phyloP scores from a whole-genome alignment of 2,329 filamentous ascomycete species.

The Ceratocystis huliohia region DNA sequence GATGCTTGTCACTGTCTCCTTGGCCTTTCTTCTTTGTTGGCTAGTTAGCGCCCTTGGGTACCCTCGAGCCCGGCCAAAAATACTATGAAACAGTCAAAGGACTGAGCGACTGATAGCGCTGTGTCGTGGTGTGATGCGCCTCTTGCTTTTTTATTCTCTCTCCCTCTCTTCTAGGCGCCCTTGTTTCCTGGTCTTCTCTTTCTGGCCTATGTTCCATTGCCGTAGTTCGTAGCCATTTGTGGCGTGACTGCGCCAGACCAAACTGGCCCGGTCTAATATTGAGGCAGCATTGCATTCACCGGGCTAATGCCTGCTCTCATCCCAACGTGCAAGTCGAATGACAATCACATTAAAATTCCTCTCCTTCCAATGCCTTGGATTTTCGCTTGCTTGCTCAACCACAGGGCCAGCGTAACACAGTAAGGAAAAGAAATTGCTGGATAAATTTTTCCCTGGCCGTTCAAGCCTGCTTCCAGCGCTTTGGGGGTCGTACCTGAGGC shows the following conservation, averaged over 20 bases:
- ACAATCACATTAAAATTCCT: slow-evolving; percentile 6
- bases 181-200: neutral
- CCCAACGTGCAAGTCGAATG: slow-evolving; percentile 2
- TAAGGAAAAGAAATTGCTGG: neutral
- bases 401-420: slow-evolving; percentile 4
- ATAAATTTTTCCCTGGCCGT: neutral
- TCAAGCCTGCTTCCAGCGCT: neutral
- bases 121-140: neutral
- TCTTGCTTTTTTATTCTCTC: neutral
- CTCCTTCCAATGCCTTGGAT: neutral
- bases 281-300: neutral
- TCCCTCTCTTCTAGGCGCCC: neutral
- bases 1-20: neutral
- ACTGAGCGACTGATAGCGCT: neutral
- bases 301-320: neutral
- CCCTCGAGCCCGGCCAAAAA: neutral
- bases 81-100: neutral
- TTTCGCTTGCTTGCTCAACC: neutral
- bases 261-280: neutral
- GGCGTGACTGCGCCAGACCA: neutral
- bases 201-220: neutral
- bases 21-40: neutral
- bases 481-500: neutral
- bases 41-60: neutral
- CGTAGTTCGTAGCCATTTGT: neutral